Base-by-base conservation (phyloP, 2,329 filamentous ascomycete genomes). In the Coniochaeta ligniaria region DNA sequence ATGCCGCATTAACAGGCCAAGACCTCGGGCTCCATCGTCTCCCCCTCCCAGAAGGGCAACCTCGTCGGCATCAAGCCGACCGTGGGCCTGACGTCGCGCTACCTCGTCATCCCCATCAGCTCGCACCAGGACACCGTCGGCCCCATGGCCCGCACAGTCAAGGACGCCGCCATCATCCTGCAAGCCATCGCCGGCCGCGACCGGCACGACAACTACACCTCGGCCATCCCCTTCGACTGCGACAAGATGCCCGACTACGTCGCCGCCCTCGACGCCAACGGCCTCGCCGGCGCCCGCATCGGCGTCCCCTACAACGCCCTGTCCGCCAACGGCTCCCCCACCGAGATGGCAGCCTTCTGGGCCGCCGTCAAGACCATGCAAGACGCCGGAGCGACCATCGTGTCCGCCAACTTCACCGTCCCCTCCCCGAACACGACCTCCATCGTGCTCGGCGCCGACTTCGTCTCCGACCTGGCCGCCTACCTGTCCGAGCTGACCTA, bases 51-150 rank as follows among this genome's bases (percentile, higher is more conserved):
- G 47, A 59, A 63, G 6, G 88, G 83, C 73, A 87, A 87, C 61
- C 69, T 90, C 4, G 87, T 89, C 0, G 88, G 87, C 1, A 85
- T 91, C 66, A 88, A 87, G 70, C 85, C 87, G 0, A 87, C 86
- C 0, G 83, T 89, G 3, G 88, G 88, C 0, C 73, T 90, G 1
- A 88, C 83, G 0, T 87, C 84, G 7, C 77, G 84, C 28, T 72
- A 81, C 62, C 75, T 88, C 6, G 87, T 90, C 1, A 82, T 91
- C 14, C 88, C 89, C 0, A 84, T 91, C 5, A 83, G 80, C 3
- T 71, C 80, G 31, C 81, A 85, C 65, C 85, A 88, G 66, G 89
- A 92, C 66, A 87, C 83, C 0, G 77, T 90, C 0, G 88, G 89
- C 0, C 78, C 82, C 0, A 84, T 92, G 72, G 83, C 83, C 0